These are phyloP conservation scores for Withania somnifera DNA, from an alignment of 305 asterid genomes.

Conservation along the genomic window DNA sequence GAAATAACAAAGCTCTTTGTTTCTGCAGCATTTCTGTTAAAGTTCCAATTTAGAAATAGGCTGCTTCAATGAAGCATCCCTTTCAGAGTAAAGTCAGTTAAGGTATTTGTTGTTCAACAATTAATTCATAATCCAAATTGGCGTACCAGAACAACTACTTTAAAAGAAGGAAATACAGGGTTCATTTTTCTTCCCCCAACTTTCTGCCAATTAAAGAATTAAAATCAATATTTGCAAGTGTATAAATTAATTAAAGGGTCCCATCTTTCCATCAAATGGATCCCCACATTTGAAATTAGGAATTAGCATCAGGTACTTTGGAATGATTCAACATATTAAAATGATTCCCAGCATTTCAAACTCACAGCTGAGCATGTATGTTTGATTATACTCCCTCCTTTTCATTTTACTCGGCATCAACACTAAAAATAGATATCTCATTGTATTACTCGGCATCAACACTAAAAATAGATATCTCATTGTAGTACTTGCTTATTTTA, in stretches of 20 bases:
- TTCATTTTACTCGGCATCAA: too few species aligned
- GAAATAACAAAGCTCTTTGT: not conserved
- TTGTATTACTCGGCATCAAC: too few species aligned
- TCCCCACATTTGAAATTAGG: slow-evolving; percentile 1
- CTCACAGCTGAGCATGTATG: not conserved
- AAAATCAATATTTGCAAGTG: not conserved
- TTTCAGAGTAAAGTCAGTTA: slow-evolving; percentile 1
- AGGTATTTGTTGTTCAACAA: slow-evolving; percentile 1
- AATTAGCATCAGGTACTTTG: slow-evolving; percentile 5
- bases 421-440: too few species aligned
- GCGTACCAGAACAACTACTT: not conserved
- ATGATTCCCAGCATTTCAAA: not conserved
- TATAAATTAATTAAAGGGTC: not conserved
- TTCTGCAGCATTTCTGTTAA: not conserved
- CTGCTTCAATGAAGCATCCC: not conserved
- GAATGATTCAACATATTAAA: not conserved
- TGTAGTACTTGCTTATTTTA: too few species aligned
- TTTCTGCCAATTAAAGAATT: not conserved
- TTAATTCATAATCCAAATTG: not conserved
- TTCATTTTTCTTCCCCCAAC: not conserved
- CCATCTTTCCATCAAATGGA: not conserved
- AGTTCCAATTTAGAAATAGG: not conserved
- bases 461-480: too few species aligned
- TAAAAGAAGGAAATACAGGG: too few species aligned
- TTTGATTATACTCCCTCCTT: too few species aligned